These are phyloP conservation scores for Prunus mira DNA, from an alignment of 306 rosid species.

Conservation along the genomic window DNA sequence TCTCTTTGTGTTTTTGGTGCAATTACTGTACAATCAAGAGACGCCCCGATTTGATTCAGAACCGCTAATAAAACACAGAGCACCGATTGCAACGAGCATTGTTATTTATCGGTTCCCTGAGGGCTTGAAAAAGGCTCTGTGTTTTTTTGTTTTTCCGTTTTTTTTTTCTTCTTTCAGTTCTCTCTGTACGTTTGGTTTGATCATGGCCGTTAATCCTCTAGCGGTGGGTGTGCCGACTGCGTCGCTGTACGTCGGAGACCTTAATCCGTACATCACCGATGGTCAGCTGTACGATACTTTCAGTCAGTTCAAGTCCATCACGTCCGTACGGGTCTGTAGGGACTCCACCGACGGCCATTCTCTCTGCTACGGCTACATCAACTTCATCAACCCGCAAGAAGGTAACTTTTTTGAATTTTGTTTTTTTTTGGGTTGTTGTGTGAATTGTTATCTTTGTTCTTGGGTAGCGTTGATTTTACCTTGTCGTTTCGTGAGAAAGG, in stretches of 20 bases:
- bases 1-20: background rate
- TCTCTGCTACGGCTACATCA: constrained; percentile 83
- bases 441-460: constrained; percentile 2
- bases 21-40: constrained; percentile 11
- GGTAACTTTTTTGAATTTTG: constrained; percentile 27
- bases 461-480: background rate
- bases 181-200: background rate
- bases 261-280: constrained; percentile 59
- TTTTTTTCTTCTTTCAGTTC: background rate
- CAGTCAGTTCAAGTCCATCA: constrained; percentile 44
- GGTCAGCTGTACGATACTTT: constrained; percentile 49
- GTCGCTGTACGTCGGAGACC: constrained; percentile 85
- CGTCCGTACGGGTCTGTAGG: constrained; percentile 61
- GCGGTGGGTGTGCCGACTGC: constrained; percentile 41
- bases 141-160: background rate
- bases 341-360: constrained; percentile 61
- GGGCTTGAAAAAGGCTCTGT: background rate
- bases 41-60: background rate
- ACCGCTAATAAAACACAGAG: background rate
- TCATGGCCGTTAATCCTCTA: constrained; percentile 49
- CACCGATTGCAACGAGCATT: background rate
- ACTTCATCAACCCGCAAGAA: constrained; percentile 57
- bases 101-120: background rate
- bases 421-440: background rate
- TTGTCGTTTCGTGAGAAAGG: background rate